Evolutionary conservation across 768 basidiomycete species (phyloP).

Genomic region (Scleroderma bovista): DNA sequence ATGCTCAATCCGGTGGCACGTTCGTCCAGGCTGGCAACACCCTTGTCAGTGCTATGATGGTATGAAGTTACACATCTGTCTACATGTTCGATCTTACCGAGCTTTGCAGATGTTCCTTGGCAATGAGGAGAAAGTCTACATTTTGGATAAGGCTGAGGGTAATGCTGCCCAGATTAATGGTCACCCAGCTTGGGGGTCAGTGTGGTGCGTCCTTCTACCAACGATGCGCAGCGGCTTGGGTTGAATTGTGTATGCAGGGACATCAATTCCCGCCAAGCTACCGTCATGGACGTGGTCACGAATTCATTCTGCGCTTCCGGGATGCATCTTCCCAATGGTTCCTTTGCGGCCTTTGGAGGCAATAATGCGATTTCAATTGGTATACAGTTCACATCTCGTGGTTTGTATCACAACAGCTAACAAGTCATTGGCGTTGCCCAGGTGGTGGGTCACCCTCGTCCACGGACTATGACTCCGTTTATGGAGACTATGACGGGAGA

Average conservation of each 20-base stretch:
- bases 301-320: slow-evolving; percentile 80
- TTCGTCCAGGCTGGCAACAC: slow-evolving; percentile 29
- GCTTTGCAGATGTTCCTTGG: slow-evolving; percentile 68
- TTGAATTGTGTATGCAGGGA: slow-evolving; percentile 13
- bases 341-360: slow-evolving; percentile 68
- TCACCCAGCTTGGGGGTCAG: slow-evolving; percentile 71
- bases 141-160: slow-evolving; percentile 86
- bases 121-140: slow-evolving; percentile 75
- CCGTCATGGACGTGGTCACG: slow-evolving; percentile 39
- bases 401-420: slow-evolving; percentile 25
- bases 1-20: slow-evolving; percentile 20
- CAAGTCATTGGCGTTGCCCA: slow-evolving; percentile 12
- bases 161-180: slow-evolving; percentile 61
- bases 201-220: slow-evolving; percentile 41
- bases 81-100: neutral
- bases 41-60: slow-evolving; percentile 51
- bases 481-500: slow-evolving; percentile 78
- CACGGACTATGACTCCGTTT: slow-evolving; percentile 47
- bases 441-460: slow-evolving; percentile 30
- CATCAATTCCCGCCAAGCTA: slow-evolving; percentile 13
- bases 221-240: neutral
- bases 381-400: neutral
- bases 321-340: slow-evolving; percentile 75
- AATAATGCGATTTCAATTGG: slow-evolving; percentile 61
- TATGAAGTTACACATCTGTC: slow-evolving; percentile 18